phyloP scores from a whole-genome alignment of 192 early-diverging fungal genomes.

The Podila clonocystis region DNA sequence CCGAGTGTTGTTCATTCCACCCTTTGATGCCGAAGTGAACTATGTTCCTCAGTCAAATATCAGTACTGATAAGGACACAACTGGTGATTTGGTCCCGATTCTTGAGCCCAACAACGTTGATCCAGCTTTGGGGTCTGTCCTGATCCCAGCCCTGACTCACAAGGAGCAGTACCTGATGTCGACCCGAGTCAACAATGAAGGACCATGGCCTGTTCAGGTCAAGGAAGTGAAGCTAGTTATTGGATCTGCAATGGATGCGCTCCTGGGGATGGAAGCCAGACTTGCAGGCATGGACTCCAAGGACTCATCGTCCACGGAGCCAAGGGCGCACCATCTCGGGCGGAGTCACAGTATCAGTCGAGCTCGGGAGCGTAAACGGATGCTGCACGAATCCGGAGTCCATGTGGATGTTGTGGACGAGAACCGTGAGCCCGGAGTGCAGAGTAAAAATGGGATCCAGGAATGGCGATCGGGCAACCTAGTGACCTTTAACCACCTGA shows the following conservation, averaged over 20 bases:
- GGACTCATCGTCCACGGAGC: too few relatives aligned
- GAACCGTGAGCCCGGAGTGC: background rate
- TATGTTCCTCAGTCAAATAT: slow-evolving; percentile 27
- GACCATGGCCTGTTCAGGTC: slow-evolving; percentile 42
- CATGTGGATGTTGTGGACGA: slow-evolving; percentile 30
- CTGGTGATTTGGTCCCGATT: background rate
- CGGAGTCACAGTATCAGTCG: slow-evolving; percentile 40
- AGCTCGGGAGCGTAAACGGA: slow-evolving; percentile 17
- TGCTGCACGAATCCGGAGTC: slow-evolving; percentile 25
- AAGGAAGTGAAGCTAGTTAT: slow-evolving; percentile 33
- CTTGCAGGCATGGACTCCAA: slow-evolving; percentile 1
- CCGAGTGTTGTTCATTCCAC: slow-evolving; percentile 61
- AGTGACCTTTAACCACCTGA: slow-evolving; percentile 26
- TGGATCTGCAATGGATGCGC: slow-evolving; percentile 5
- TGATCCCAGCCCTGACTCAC: slow-evolving; percentile 55
- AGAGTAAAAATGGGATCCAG: background rate
- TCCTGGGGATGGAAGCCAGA: background rate
- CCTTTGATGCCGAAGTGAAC: slow-evolving; percentile 64
- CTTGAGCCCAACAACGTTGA: slow-evolving; percentile 19
- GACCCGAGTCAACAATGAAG: slow-evolving; percentile 45
- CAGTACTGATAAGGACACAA: slow-evolving; percentile 22
- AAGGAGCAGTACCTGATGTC: slow-evolving; percentile 32
- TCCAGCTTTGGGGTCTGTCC: slow-evolving; percentile 60
- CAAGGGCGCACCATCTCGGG: slow-evolving; percentile 2
- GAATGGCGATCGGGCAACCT: slow-evolving; percentile 31